phyloP scores from a whole-genome alignment of 352 stramenopile species.

The Globisporangium rhizosaccharum region DNA sequence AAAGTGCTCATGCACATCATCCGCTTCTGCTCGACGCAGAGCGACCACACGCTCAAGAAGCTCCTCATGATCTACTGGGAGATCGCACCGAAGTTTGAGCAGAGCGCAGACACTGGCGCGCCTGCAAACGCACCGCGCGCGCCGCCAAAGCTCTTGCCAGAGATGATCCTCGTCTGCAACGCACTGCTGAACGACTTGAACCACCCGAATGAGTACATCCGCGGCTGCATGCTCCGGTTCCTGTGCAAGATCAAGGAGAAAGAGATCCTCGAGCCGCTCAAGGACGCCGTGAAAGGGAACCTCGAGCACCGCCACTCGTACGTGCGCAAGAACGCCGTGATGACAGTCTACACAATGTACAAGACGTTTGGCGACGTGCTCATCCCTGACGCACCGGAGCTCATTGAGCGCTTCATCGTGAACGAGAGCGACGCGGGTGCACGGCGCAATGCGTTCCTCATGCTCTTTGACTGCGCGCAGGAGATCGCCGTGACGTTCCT shows the following conservation, averaged over 20 bases:
- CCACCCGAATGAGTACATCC: constrained; percentile 99
- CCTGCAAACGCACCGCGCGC: constrained; percentile 24
- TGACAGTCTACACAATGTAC: constrained; percentile 98
- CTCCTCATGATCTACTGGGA: constrained; percentile 99
- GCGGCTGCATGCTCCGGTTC: constrained; percentile 98
- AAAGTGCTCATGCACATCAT: constrained; percentile 99
- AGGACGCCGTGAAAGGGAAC: constrained; percentile 93
- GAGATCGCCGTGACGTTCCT: constrained; percentile 97
- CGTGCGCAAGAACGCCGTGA: constrained; percentile 98
- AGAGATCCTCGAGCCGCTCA: constrained; percentile 90
- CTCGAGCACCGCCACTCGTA: constrained; percentile 98
- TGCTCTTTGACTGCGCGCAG: constrained; percentile 99
- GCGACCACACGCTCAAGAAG: constrained; percentile 99
- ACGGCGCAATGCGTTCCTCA: constrained; percentile 98
- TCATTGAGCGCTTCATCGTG: constrained; percentile 95
- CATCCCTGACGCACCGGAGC: constrained; percentile 96
- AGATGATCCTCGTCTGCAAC: constrained; percentile 99
- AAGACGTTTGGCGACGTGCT: constrained; percentile 92
- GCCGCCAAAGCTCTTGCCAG: constrained; percentile 93
- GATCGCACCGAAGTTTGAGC: constrained; percentile 97
- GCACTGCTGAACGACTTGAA: constrained; percentile 99
- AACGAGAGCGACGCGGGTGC: constrained; percentile 93
- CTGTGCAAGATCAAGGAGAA: constrained; percentile 99
- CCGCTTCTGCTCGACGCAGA: constrained; percentile 98
- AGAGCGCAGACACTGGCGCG: constrained; percentile 20